Evolutionary conservation across 2,329 filamentous ascomycete genomes (phyloP), one percentile per base, ranked within the genome.

Genomic region (Leptographium galeiforme): DNA sequence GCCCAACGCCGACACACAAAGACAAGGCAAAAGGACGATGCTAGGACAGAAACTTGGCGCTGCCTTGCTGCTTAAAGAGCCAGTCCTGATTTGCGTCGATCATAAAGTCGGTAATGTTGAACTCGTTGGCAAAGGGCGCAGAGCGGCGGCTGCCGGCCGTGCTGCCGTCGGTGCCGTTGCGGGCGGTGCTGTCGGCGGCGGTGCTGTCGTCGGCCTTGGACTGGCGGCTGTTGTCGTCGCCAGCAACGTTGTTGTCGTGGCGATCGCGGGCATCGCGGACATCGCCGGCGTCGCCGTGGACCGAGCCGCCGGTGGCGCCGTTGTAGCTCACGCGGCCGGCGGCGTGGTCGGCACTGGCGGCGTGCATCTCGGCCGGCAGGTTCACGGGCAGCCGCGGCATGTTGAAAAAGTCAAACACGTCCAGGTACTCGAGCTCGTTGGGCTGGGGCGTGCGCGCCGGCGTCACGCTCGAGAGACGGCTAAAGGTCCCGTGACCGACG

Each of bases 391-490:
- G 70, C 18, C 89, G 74, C 1, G 90, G 90, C 53, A 94, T 82
- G 64, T 95, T 95, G 74, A 95, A 96, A 64, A 94, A 95, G 61
- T 93, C 88, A 64, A 96, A 95, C 0, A 95, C 87, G 61, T 95
- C 89, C 3, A 95, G 72, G 64, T 94, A 95, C 64, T 95, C 90
- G 4, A 95, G 72, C 63, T 95, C 89, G 60, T 93, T 88, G 1
- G 85, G 79, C 11, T 82, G 85, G 1, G 87, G 86, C 34, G 83
- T 85, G 57, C 81, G 77, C 1, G 78, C 77, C 1, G 82, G 80
- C 0, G 82, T 83, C 25, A 72, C 68, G 59, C 73, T 78, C 3
- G 74, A 70, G 46, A 77, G 60, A 4, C 75, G 69, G 51, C 72
- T 76, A 14, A 68, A 65, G 1, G 62, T 58, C 8, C 64, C 58